Base-by-base conservation (phyloP, 345 rosid genomes). In the Reutealis trisperma region DNA sequence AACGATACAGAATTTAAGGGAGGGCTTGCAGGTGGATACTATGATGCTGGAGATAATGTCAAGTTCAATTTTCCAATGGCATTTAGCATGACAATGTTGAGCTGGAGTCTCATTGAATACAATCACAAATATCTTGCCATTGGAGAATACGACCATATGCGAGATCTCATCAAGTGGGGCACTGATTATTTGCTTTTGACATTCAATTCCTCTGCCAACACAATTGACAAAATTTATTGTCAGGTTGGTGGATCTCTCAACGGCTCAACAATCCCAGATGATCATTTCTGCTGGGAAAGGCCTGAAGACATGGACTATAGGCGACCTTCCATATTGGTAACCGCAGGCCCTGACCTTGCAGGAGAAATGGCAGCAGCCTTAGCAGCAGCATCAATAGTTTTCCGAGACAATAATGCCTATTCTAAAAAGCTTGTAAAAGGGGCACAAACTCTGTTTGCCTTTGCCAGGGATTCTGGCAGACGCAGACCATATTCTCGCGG, bases 61-160 rank as follows among this genome's bases (percentile, higher is more conserved):
- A 94, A 94, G 86, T 94, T 90, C 79, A 89, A 94, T 85, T 92
- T 94, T 78, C 98, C 97, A 9, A 91, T 92, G 97, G 88, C 98
- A 25, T 94, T 81, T 75, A 78, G 96, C 70, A 92, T 92, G 92
- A 90, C 98, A 8, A 88, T 94, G 97, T 83, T 94, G 27, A 94
- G 98, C 80, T 94, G 98, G 98, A 94, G 98, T 79, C 86, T 90
- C 9, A 89, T 94, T 70, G 97, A 94, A 76, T 94, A 94, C 85
- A 78, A 67, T 18, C 90, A 91, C 69, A 94, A 94, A 74, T 92
- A 81, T 71, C 21, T 84, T 58, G 86, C 91, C 27, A 86, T 89
- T 78, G 75, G 77, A 21, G 98, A 91, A 78, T 87, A 87, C 77
- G 71, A 86, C 63, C 97, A 94, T 63, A 72, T 83, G 70, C 78